Evolutionary conservation across 345 rosid genomes (phyloP), one percentile per base, ranked within the genome.

Genomic region (Fremontodendron californicum): DNA sequence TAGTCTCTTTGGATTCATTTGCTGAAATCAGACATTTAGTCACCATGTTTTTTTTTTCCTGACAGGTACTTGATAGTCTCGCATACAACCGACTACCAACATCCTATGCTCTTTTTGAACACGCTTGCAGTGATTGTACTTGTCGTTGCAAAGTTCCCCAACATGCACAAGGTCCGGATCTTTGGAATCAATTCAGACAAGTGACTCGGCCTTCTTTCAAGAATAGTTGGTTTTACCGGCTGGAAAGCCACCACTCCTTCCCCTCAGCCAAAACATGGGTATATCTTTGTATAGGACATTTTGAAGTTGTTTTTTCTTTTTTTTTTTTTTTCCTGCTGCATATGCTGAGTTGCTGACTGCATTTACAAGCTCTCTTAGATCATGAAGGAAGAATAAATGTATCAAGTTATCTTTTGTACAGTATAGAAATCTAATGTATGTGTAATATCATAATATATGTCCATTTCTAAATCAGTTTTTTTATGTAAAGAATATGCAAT

Each of bases 131-230:
- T 90, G 74, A 65, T 86, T 19, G 89, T 95, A 77, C 94, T 93
- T 25, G 99, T 95, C 40, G 75, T 95, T 66, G 99, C 99, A 51
- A 95, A 95, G 90, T 95, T 95, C 84, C 98, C 96, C 10, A 89
- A 95, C 65, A 95, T 95, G 99, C 99, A 95, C 90, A 93, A 93
- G 85, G 99, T 95, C 54, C 93, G 99, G 64, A 95, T 95, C 80
- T 95, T 95, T 73, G 99, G 99, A 80, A 95, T 95, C 85, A 93
- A 95, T 78, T 92, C 83, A 35, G 97, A 91, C 70, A 87, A 55
- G 79, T 92, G 84, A 90, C 69, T 23, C 16, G 65, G 52, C 37
- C 23, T 18, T 29, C 39, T 4, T 21, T 15, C 46, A 49, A 48
- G 55, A 64, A 39, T 35, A 4, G 60, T 1, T 52, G 74, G 79